A percentile compares a stretch with the other conserved stretches of the same genome.
phyloP scores from a whole-genome alignment of 768 basidiomycete species.

The Mrakia blollopis region DNA sequence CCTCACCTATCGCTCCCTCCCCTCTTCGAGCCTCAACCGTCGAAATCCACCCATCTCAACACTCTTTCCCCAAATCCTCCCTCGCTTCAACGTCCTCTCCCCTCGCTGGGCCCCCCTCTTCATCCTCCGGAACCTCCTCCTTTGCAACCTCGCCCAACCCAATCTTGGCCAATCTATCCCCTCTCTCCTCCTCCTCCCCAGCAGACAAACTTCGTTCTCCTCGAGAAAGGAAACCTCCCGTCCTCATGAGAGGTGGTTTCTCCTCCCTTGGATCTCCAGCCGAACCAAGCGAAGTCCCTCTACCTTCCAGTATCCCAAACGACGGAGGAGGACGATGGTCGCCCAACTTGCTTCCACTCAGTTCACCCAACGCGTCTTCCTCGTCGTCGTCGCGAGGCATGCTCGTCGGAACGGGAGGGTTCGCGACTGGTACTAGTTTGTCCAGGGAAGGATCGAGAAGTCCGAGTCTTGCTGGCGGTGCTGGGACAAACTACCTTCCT shows the following conservation, averaged over 20 bases:
- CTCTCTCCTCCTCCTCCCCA: not conserved
- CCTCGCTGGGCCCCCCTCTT: not conserved
- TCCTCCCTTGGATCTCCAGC: not conserved
- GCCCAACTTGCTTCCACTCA: not conserved
- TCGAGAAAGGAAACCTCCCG: constrained; percentile 14
- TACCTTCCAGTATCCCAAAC: not conserved
- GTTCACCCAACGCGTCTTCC: not conserved
- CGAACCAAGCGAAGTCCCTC: not conserved
- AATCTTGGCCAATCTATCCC: not conserved
- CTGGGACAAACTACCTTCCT: not conserved
- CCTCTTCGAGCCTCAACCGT: constrained; percentile 17
- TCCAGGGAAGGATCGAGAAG: constrained; percentile 1
- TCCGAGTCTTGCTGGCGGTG: not conserved
- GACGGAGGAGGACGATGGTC: not conserved
- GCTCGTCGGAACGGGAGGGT: not conserved
- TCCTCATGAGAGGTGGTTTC: constrained; percentile 23
- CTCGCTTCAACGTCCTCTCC: not conserved
- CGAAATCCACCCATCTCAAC: no score
- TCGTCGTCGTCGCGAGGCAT: not conserved
- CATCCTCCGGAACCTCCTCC: no score
- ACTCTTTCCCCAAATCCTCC: not conserved
- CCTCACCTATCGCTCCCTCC: constrained; percentile 10
- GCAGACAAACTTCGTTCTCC: constrained; percentile 8
- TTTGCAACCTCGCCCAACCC: not conserved
- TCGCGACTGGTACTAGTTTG: not conserved